Conservation (phyloP, 345 rosid species). For the Aquilaria sinensis region DNA sequence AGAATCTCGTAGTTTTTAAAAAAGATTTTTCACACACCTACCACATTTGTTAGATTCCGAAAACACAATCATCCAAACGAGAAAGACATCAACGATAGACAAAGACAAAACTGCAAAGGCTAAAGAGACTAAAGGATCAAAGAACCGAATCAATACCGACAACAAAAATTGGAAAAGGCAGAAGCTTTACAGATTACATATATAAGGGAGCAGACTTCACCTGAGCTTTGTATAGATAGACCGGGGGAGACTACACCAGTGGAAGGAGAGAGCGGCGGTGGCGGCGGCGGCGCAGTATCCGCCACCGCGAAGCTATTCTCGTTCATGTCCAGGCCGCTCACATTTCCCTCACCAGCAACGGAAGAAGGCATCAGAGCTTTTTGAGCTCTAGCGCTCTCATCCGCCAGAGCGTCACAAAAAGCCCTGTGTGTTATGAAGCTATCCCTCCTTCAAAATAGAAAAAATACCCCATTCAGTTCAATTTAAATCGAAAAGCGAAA, state of each 20-base stretch:
- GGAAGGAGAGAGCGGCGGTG: conserved; percentile 60
- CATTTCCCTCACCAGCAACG: conserved; percentile 9
- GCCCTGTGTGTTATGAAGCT: conserved; percentile 72
- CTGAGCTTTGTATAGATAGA: conserved; percentile 63
- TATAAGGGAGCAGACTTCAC: conserved; percentile 18
- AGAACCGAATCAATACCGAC: conserved; percentile 4
- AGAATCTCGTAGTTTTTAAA: too few species aligned
- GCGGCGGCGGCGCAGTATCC: conserved; percentile 53
- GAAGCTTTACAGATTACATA: not conserved
- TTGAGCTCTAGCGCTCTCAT: conserved; percentile 43
- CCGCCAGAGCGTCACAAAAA: conserved; percentile 78
- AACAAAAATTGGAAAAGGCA: not conserved
- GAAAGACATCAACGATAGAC: conserved; percentile 29
- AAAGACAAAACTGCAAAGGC: conserved; percentile 7
- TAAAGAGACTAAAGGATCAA: not conserved
- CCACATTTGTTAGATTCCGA: conserved; percentile 16
- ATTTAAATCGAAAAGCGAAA: not conserved
- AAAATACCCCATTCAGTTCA: not conserved
- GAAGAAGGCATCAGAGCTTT: conserved; percentile 13
- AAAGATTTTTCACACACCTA: conserved; percentile 3
- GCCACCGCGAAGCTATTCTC: conserved; percentile 16
- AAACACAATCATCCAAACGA: conserved; percentile 17
- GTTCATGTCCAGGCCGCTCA: not conserved
- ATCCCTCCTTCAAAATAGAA: conserved; percentile 45
- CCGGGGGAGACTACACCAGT: conserved; percentile 53